phyloP scores from a whole-genome alignment of 176 grass and related monocot genomes.

The Carex scoparia region DNA sequence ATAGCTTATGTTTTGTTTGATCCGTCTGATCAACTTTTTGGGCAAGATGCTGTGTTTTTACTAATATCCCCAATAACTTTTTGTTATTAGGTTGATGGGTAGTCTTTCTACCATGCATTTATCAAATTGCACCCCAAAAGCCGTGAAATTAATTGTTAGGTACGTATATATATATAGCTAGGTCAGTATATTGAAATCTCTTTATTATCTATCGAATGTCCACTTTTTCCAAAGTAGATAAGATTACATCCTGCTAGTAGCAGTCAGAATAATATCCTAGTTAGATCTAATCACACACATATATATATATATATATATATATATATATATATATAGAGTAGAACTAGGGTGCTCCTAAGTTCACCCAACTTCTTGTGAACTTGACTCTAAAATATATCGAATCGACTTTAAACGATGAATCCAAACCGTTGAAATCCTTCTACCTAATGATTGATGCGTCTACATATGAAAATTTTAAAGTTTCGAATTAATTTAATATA shows the following conservation, averaged over 20 bases:
- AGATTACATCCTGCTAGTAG: not conserved
- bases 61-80: not conserved
- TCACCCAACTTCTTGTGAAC: too few relatives aligned
- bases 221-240: slow-evolving; percentile 17
- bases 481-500: too few relatives aligned
- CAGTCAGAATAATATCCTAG: not conserved
- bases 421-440: too few relatives aligned
- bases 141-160: slow-evolving; percentile 3
- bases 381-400: too few relatives aligned
- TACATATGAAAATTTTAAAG: too few relatives aligned
- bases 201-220: not conserved
- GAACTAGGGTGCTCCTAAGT: too few relatives aligned
- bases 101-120: not conserved
- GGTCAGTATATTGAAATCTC: slow-evolving; percentile 1
- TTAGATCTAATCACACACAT: too few relatives aligned
- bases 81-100: not conserved
- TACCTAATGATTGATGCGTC: too few relatives aligned
- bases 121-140: slow-evolving; percentile 14
- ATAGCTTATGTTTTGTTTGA: not conserved
- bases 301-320: not conserved
- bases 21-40: not conserved
- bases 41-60: not conserved
- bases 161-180: not conserved
- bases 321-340: not conserved
- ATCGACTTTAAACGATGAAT: too few relatives aligned